Evolutionary conservation across 2,329 filamentous ascomycete genomes (phyloP).

Genomic region (Cytospora mali): DNA sequence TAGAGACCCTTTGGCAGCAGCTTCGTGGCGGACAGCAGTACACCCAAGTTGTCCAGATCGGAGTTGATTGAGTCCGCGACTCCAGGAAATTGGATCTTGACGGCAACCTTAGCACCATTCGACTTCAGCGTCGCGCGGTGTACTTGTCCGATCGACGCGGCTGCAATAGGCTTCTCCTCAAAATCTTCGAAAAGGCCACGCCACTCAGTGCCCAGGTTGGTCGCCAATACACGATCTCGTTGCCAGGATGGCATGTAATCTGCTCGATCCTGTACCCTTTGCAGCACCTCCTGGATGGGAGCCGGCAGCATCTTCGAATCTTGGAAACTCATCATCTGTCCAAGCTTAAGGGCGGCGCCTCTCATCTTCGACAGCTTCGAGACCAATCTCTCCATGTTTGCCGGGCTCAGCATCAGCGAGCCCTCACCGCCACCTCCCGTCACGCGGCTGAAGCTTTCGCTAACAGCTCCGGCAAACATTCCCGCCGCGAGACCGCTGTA

Average conservation of each 20-base stretch:
- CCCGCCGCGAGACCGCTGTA: slow-evolving; percentile 91
- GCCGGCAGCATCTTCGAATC: slow-evolving; percentile 92
- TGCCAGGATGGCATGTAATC: slow-evolving; percentile 98
- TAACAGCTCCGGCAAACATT: slow-evolving; percentile 91
- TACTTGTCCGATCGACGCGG: slow-evolving; percentile 95
- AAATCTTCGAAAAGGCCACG: slow-evolving; percentile 80
- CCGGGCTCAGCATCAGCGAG: slow-evolving; percentile 83
- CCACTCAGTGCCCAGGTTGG: slow-evolving; percentile 84
- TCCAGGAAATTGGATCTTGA: slow-evolving; percentile 97
- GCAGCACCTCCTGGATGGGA: slow-evolving; percentile 84
- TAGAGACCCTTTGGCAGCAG: slow-evolving; percentile 90
- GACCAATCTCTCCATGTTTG: slow-evolving; percentile 91
- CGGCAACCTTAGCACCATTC: slow-evolving; percentile 76
- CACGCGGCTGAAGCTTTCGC: slow-evolving; percentile 78
- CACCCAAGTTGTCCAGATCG: slow-evolving; percentile 88
- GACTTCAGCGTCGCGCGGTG: slow-evolving; percentile 81
- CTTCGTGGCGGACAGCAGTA: slow-evolving; percentile 87
- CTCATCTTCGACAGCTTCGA: slow-evolving; percentile 94
- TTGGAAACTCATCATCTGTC: slow-evolving; percentile 98
- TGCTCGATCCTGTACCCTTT: slow-evolving; percentile 92
- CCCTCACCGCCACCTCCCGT: slow-evolving; percentile 70
- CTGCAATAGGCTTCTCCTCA: slow-evolving; percentile 88
- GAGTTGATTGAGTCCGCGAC: slow-evolving; percentile 96
- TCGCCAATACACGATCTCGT: slow-evolving; percentile 77
- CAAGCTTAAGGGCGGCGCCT: slow-evolving; percentile 93